Conservation (phyloP, 306 rosid species). For the Dalbergia cochinchinensis region DNA sequence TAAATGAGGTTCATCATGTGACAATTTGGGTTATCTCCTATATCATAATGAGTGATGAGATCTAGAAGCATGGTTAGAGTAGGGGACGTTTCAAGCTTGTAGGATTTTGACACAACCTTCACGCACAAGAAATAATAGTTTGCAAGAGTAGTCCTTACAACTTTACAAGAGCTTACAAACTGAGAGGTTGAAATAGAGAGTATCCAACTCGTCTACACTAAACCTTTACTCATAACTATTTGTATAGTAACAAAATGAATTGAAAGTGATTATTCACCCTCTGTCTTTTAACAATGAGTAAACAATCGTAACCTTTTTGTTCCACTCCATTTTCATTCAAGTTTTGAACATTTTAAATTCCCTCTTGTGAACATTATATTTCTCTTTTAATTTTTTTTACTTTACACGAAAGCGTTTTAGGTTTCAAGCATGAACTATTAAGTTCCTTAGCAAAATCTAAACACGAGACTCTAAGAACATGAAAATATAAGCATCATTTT, state of each 20-base stretch:
- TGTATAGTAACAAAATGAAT: not conserved
- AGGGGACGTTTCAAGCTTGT: not conserved
- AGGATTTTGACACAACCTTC: not conserved
- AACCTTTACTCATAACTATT: not conserved
- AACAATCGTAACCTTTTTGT: not conserved
- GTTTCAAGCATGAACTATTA: too few relatives aligned
- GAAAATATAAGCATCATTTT: not conserved
- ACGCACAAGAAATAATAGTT: not conserved
- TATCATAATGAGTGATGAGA: not conserved
- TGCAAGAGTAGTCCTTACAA: not conserved
- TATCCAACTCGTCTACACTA: not conserved
- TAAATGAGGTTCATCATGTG: not conserved
- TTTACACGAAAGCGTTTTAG: too few relatives aligned
- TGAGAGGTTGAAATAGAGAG: not conserved
- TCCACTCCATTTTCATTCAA: not conserved
- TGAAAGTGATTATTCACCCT: not conserved
- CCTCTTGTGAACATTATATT: too few relatives aligned
- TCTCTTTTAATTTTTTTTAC: too few relatives aligned
- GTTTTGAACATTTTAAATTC: too few relatives aligned
- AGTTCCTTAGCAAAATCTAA: too few relatives aligned
- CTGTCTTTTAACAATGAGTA: not conserved
- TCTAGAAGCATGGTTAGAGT: not conserved
- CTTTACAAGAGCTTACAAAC: not conserved
- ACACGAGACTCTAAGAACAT: too few relatives aligned
- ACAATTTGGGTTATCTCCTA: not conserved